Percentiles rank a stretch among this genome's conserved stretches.
Evolutionary conservation across 768 basidiomycete species (phyloP).

Genomic region (Pisolithus microcarpus): DNA sequence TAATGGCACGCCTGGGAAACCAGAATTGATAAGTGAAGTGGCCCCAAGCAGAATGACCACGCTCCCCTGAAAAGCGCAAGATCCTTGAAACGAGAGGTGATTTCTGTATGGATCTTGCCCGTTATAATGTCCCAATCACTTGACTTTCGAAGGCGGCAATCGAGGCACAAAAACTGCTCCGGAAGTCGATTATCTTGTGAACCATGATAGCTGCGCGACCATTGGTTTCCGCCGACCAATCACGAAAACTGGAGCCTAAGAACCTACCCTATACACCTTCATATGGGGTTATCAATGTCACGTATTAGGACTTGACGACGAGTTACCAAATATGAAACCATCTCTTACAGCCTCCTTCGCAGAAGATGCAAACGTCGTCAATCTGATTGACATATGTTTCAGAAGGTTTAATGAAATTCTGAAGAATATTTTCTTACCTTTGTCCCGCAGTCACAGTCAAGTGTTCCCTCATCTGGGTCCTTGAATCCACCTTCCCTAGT

Average conservation of each 20-base stretch:
- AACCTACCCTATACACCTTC: conserved; percentile 35
- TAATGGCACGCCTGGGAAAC: conserved; percentile 54
- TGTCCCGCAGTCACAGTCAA: conserved; percentile 69
- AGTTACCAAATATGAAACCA: conserved; percentile 76
- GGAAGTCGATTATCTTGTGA: conserved; percentile 53
- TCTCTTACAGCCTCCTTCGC: conserved; percentile 63
- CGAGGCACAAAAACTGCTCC: conserved; percentile 59
- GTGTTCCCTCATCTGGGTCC: conserved; percentile 28
- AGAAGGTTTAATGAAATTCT: background rate
- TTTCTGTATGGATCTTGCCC: conserved; percentile 43
- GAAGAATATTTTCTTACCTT: conserved; percentile 29
- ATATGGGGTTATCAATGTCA: background rate
- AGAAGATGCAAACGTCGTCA: conserved; percentile 52
- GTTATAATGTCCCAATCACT: conserved; percentile 66
- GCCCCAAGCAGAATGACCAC: background rate
- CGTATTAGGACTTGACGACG: background rate
- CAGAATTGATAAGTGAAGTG: background rate
- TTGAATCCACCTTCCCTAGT: conserved; percentile 6
- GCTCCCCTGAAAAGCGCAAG: conserved; percentile 63
- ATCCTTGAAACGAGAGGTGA: conserved; percentile 60
- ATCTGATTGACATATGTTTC: conserved; percentile 29
- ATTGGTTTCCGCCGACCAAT: background rate
- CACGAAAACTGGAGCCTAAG: background rate
- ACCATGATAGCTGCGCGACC: conserved; percentile 50
- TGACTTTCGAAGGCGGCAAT: conserved; percentile 64